These are phyloP conservation scores for Rubroboletus satanas DNA, from an alignment of 768 basidiomycete genomes.

Conservation along the genomic window DNA sequence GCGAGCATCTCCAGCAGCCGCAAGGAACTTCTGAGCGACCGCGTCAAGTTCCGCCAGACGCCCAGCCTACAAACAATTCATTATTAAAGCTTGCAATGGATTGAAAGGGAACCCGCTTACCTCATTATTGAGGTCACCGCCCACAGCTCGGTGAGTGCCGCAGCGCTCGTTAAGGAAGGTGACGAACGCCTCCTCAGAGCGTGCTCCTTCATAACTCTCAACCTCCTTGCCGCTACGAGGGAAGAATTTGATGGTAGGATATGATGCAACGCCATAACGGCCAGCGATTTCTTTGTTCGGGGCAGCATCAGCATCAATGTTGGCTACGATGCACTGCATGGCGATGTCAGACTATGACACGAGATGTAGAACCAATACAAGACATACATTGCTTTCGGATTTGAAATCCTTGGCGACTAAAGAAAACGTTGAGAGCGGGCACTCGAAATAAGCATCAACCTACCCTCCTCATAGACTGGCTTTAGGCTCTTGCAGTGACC, in stretches of 20 bases:
- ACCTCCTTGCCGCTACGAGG: constrained; percentile 63
- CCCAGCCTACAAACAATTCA: constrained; percentile 60
- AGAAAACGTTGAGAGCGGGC: not conserved
- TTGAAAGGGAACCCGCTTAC: constrained; percentile 33
- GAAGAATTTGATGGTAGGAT: constrained; percentile 97
- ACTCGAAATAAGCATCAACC: not conserved
- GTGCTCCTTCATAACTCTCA: constrained; percentile 63
- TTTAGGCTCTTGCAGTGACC: constrained; percentile 94
- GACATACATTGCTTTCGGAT: constrained; percentile 65
- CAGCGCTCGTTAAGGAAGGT: constrained; percentile 81
- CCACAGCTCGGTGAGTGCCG: constrained; percentile 77
- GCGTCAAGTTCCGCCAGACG: constrained; percentile 72
- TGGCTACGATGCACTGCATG: constrained; percentile 79
- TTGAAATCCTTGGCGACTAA: constrained; percentile 76
- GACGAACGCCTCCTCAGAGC: constrained; percentile 74
- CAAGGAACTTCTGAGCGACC: constrained; percentile 73
- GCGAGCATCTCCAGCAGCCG: constrained; percentile 52
- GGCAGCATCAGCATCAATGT: constrained; percentile 85
- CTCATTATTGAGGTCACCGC: constrained; percentile 73
- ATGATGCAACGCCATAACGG: constrained; percentile 72
- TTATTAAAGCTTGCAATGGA: not conserved
- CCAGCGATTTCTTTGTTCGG: constrained; percentile 67
- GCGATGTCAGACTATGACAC: constrained; percentile 6
- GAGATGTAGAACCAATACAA: not conserved
- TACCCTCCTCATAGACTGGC: constrained; percentile 80